phyloP scores from a whole-genome alignment of 2,329 filamentous ascomycete species.

The Colletotrichum nymphaeae region DNA sequence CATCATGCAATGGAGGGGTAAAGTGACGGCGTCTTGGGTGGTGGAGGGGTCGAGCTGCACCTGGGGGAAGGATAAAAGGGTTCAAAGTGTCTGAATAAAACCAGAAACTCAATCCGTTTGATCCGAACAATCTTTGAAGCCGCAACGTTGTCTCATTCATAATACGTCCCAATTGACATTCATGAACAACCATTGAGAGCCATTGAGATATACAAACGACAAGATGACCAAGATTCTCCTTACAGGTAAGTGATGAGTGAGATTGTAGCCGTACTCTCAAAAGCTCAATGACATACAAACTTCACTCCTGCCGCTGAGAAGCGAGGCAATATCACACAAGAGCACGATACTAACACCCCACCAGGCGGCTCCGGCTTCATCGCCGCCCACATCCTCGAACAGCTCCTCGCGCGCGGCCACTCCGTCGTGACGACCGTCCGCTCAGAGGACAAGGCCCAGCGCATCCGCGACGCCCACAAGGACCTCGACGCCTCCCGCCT shows the following conservation, averaged over 20 bases:
- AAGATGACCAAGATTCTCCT: conserved; percentile 60
- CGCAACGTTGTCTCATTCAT: neutral
- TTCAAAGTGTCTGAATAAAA: neutral
- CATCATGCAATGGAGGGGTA: conserved; percentile 34
- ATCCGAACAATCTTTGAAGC: neutral
- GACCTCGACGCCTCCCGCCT: conserved; percentile 56
- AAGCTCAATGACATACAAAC: neutral
- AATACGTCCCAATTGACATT: neutral
- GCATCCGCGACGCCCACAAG: conserved; percentile 62
- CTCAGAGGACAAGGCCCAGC: conserved; percentile 63
- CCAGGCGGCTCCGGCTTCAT: conserved; percentile 65
- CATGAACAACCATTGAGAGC: neutral
- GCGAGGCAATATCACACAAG: neutral
- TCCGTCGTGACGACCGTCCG: conserved; percentile 68
- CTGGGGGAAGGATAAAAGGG: neutral
- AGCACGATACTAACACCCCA: neutral
- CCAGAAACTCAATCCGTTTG: neutral
- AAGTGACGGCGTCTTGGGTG: conserved; percentile 6
- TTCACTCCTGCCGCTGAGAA: neutral
- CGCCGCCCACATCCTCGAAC: conserved; percentile 65
- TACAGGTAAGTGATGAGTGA: conserved; percentile 53
- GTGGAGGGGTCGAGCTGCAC: neutral
- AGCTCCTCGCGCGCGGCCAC: conserved; percentile 62
- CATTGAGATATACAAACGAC: neutral
- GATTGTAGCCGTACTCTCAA: neutral